These are phyloP conservation scores for Hericium alpestre DNA, from an alignment of 768 basidiomycete species.

Conservation along the genomic window DNA sequence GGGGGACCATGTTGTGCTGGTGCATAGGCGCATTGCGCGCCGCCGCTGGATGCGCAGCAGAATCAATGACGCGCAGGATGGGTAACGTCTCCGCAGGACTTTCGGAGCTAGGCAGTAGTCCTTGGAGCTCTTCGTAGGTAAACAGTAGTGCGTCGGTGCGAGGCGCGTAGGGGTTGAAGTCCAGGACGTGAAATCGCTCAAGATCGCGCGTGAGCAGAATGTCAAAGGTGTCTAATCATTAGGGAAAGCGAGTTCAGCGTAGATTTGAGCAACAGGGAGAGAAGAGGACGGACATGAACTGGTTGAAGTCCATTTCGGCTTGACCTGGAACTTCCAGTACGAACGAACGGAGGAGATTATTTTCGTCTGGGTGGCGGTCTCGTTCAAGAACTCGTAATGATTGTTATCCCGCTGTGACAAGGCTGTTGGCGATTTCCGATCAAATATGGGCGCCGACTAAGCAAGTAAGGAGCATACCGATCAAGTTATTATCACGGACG, in stretches of 20 bases:
- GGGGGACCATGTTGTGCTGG: constrained; percentile 85
- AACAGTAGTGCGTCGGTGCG: constrained; percentile 89
- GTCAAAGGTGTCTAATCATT: constrained; percentile 68
- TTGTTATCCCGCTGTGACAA: constrained; percentile 84
- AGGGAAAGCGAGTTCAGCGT: neutral
- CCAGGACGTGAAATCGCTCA: constrained; percentile 67
- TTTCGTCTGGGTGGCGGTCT: constrained; percentile 38
- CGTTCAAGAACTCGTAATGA: constrained; percentile 78
- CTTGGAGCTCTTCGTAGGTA: constrained; percentile 63
- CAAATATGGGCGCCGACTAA: too few relatives aligned
- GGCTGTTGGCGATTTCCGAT: constrained; percentile 29
- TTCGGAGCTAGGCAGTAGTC: constrained; percentile 20
- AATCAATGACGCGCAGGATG: constrained; percentile 60
- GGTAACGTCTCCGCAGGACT: constrained; percentile 18
- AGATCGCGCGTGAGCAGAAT: constrained; percentile 78
- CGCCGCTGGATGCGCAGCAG: constrained; percentile 59
- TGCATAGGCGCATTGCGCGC: constrained; percentile 58
- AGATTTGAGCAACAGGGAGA: neutral
- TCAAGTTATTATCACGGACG: constrained; percentile 55
- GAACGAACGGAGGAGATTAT: constrained; percentile 40
- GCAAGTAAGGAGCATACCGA: constrained; percentile 42
- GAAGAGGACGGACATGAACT: constrained; percentile 52
- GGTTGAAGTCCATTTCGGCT: constrained; percentile 43
- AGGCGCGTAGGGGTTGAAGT: constrained; percentile 82
- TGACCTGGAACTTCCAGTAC: constrained; percentile 66